Percentiles rank a stretch among this genome's conserved stretches.
phyloP scores from a whole-genome alignment of 305 asterid genomes.

The Nicotiana rustica region DNA sequence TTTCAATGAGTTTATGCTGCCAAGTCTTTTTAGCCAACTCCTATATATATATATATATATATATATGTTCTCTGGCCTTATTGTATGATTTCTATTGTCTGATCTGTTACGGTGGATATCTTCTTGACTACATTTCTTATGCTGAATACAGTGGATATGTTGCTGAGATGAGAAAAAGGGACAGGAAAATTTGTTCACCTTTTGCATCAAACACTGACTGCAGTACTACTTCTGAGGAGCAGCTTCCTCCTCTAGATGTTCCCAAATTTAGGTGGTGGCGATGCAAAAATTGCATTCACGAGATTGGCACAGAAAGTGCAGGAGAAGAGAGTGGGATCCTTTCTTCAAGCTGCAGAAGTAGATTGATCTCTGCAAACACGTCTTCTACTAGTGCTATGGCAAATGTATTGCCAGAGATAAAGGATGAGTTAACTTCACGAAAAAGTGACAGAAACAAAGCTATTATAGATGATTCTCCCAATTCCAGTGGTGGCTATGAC shows the following conservation, averaged over 20 bases:
- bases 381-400: constrained; percentile 22
- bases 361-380: constrained; percentile 17
- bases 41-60: background rate
- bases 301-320: constrained; percentile 40
- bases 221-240: constrained; percentile 32
- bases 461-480: constrained; percentile 37
- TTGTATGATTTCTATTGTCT: background rate
- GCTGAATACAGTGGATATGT: constrained; percentile 75
- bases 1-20: constrained; percentile 22
- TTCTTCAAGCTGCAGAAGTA: constrained; percentile 21
- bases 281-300: constrained; percentile 53
- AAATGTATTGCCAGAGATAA: constrained; percentile 29
- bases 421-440: constrained; percentile 6
- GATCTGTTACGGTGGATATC: constrained; percentile 18
- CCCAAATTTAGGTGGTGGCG: constrained; percentile 78
- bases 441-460: constrained; percentile 36
- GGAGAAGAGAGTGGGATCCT: constrained; percentile 34
- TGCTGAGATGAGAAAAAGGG: constrained; percentile 68
- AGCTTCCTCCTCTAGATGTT: constrained; percentile 60
- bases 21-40: constrained; percentile 8
- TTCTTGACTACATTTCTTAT: constrained; percentile 30
- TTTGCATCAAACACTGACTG: constrained; percentile 47
- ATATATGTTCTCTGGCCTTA: background rate
- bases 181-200: constrained; percentile 52
- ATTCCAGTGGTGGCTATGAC: constrained; percentile 31